Base-by-base conservation (phyloP, 257 asterid genomes). In the Solanum arcanum region DNA sequence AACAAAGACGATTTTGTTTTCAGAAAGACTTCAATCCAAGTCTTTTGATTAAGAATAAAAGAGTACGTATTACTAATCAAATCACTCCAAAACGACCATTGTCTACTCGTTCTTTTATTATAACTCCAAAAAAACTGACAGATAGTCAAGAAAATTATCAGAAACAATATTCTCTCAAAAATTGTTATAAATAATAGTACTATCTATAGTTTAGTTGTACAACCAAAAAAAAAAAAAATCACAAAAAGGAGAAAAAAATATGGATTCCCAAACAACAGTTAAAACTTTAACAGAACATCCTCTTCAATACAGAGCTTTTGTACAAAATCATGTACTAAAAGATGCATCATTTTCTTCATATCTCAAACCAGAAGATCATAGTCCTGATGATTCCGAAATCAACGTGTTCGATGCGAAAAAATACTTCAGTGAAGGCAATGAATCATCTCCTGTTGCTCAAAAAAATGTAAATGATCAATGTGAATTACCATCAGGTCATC, bases 351-450 rank as follows among this genome's bases (percentile, higher is more conserved):
- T 94, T 88, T 90, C 96, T 35, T 83, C 98, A 13, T 92, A 93
- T 85, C 88, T 93, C 84, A 90, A 90, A 59, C 78, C 93, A 69
- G 89, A 74, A 87, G 83, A 91, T 3, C 31, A 59, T 35, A 86
- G 2, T 49, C 46, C 41, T 35, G 94, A 93, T 4, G 97, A 96
- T 76, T 83, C 95, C 0, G 99, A 96, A 64, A 91, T 96, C 39
- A 96, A 96, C 86, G 96, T 96, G 83, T 96, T 96, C 39, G 98
- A 96, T 39, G 99, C 99, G 12, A 94, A 93, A 78, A 95, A 93
- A 91, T 96, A 96, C 83, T 96, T 96, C 92, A 91, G 95, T 86
- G 98, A 93, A 52, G 77, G 14, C 93, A 85, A 46, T 23, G 92
- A 93, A 9, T 72, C 85, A 15, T 49, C 69, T 47, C 66, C 68